Conservation (phyloP, 148 eudicot genomes). For the Persicaria maculosa region DNA sequence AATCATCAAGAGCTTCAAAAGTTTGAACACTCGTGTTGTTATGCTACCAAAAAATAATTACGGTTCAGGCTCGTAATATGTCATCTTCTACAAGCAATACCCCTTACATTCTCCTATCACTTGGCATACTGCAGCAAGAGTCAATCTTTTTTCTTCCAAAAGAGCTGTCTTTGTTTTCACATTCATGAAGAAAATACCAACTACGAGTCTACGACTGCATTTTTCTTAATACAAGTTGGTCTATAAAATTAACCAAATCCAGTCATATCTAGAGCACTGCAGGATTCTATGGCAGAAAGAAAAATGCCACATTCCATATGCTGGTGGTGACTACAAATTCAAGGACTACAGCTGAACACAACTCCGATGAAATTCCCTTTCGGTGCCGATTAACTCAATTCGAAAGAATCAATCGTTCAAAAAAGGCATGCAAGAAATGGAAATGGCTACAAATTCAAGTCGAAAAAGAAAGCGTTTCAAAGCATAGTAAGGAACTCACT, state of each 20-base stretch:
- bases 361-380: neutral
- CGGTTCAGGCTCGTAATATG: neutral
- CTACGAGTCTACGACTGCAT: neutral
- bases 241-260: neutral
- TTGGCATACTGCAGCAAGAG: neutral
- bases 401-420: neutral
- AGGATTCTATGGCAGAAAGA: neutral
- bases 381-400: neutral
- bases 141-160: neutral
- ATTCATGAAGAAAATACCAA: neutral
- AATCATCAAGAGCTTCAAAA: neutral
- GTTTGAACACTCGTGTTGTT: neutral
- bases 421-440: neutral
- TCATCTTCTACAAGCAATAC: neutral
- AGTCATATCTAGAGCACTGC: neutral
- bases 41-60: neutral
- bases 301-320: neutral
- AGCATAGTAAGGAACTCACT: slow-evolving; percentile 14
- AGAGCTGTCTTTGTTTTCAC: neutral
- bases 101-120: neutral
- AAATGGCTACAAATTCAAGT: neutral
- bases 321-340: neutral
- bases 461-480: neutral
- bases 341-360: neutral
- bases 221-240: neutral